Evolutionary conservation across 108 stramenopile genomes (phyloP).

Genomic region (Skeletonema marinoi): DNA sequence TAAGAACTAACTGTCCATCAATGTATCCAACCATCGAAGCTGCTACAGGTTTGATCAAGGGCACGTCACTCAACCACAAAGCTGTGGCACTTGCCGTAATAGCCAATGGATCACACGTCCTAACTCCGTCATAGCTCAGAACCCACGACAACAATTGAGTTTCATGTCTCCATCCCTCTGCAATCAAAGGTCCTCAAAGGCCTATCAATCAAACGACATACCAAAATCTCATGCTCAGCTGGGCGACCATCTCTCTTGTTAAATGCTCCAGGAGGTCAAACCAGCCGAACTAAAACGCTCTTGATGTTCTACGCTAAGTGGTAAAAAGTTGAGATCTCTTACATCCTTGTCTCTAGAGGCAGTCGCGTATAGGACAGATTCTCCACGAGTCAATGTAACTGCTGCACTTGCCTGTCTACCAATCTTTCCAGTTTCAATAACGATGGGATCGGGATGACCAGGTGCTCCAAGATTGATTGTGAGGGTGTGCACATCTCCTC

Average conservation of each 20-base stretch:
- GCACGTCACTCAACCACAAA: slow-evolving; percentile 75
- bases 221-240: slow-evolving; percentile 90
- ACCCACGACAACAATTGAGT: slow-evolving; percentile 95
- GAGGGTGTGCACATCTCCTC: slow-evolving; percentile 61
- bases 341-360: slow-evolving; percentile 64
- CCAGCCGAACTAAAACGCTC: slow-evolving; percentile 90
- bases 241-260: slow-evolving; percentile 92
- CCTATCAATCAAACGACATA: slow-evolving; percentile 93
- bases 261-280: slow-evolving; percentile 69
- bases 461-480: slow-evolving; percentile 63
- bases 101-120: slow-evolving; percentile 76
- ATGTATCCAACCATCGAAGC: slow-evolving; percentile 83
- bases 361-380: slow-evolving; percentile 77
- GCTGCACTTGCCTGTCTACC: slow-evolving; percentile 86
- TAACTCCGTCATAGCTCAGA: slow-evolving; percentile 79
- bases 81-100: slow-evolving; percentile 76
- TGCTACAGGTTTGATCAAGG: slow-evolving; percentile 72
- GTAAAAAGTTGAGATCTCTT: slow-evolving; percentile 84
- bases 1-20: slow-evolving; percentile 61
- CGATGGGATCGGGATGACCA: slow-evolving; percentile 63
- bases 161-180: slow-evolving; percentile 91
- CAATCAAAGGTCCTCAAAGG: slow-evolving; percentile 93
- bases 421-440: slow-evolving; percentile 83
- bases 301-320: slow-evolving; percentile 92
- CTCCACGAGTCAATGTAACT: slow-evolving; percentile 75